phyloP scores from a whole-genome alignment of 2,329 filamentous ascomycete genomes.

The Sclerotinia trifoliorum region DNA sequence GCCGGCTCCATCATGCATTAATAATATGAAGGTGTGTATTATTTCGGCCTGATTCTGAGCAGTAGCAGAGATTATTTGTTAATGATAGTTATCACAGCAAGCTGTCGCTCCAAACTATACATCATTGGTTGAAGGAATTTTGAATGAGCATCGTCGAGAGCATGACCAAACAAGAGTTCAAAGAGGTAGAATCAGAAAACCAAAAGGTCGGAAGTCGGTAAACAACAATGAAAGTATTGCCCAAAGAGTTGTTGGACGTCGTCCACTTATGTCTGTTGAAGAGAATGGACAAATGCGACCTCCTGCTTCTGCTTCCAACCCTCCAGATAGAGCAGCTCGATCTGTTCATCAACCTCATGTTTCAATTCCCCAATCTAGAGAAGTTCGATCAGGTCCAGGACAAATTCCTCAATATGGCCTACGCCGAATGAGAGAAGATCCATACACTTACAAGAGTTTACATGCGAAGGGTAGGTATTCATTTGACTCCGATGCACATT shows the following conservation, averaged over 20 bases:
- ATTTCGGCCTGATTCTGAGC: neutral
- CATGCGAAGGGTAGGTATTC: neutral
- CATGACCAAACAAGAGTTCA: neutral
- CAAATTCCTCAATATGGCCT: neutral
- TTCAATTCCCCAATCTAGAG: neutral
- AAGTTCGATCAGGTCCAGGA: neutral
- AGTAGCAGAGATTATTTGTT: neutral
- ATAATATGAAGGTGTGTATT: neutral
- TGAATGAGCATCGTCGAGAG: neutral
- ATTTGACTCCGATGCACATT: neutral
- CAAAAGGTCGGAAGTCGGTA: neutral
- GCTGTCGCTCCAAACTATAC: neutral
- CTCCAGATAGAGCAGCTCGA: neutral
- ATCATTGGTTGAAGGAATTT: neutral
- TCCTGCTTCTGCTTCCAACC: neutral
- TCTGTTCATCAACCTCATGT: slow-evolving; percentile 3
- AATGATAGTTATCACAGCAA: neutral
- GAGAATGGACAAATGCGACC: neutral
- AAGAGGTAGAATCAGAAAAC: neutral
- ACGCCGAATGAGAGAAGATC: neutral
- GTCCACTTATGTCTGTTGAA: neutral
- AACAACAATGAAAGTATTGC: neutral
- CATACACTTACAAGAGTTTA: neutral
- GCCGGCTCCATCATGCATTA: neutral
- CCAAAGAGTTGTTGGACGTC: neutral